A percentile compares a stretch with the other conserved stretches of the same genome.
phyloP scores from a whole-genome alignment of 2,329 filamentous ascomycete species.

The Trichoderma gracile region DNA sequence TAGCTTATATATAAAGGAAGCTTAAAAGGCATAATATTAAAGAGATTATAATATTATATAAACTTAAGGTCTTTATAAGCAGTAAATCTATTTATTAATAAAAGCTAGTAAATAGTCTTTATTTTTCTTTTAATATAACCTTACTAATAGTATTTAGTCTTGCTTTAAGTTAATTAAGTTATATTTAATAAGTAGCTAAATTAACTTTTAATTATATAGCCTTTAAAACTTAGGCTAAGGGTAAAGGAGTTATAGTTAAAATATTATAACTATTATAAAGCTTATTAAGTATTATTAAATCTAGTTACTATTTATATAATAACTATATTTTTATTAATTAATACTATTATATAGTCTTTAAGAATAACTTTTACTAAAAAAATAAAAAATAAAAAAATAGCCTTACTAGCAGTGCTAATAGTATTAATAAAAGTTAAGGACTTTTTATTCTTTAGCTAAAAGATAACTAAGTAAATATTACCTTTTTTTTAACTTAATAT shows the following conservation, averaged over 20 bases:
- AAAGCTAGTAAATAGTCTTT: no score
- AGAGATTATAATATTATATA: no score
- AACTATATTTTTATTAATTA: background rate
- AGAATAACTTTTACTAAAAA: background rate
- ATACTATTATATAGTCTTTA: background rate
- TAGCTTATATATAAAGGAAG: no score
- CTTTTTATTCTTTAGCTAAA: background rate
- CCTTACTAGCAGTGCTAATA: background rate
- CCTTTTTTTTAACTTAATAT: background rate
- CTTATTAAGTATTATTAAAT: background rate
- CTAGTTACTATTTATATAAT: background rate
- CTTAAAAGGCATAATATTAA: no score
- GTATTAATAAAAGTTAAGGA: background rate
- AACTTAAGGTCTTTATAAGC: no score
- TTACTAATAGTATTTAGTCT: background rate
- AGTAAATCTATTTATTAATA: no score
- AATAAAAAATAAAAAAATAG: background rate
- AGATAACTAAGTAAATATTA: background rate
- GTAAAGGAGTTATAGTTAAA: background rate
- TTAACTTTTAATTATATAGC: no score
- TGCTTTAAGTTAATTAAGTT: no score
- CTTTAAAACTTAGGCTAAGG: no score
- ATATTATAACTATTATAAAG: slow-evolving; percentile 1
- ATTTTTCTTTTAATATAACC: no score
- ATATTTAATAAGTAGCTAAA: no score